Conservation (phyloP, 257 asterid genomes). For the Penstemon davidsonii region DNA sequence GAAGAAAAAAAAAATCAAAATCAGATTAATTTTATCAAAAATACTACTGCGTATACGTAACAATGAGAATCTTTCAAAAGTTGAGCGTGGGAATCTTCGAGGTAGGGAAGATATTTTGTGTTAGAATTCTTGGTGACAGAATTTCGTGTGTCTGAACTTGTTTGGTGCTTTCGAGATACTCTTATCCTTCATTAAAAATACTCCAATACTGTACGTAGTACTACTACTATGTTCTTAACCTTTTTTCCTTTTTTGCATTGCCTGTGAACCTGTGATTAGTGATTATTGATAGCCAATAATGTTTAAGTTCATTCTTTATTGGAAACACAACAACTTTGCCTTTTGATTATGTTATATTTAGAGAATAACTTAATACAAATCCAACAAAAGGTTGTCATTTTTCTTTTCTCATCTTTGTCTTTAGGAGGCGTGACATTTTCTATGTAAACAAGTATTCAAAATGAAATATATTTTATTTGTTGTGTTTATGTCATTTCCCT, state of each 20-base stretch:
- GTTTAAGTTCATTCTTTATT: background rate
- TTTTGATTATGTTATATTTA: slow-evolving; percentile 24
- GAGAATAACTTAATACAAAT: background rate
- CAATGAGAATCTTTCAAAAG: slow-evolving; percentile 24
- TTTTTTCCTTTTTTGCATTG: slow-evolving; percentile 6
- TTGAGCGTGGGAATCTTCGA: slow-evolving; percentile 40
- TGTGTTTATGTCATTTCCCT: too few relatives aligned
- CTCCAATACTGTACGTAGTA: background rate
- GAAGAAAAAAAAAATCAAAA: background rate
- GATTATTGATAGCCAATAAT: slow-evolving; percentile 25
- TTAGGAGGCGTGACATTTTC: background rate
- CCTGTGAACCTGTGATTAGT: slow-evolving; percentile 22
- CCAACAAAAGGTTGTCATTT: slow-evolving; percentile 5
- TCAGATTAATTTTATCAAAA: background rate
- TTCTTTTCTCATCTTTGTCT: background rate
- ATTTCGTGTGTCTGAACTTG: slow-evolving; percentile 31
- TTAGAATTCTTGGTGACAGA: slow-evolving; percentile 40
- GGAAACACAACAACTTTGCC: slow-evolving; percentile 5
- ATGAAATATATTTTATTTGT: too few relatives aligned
- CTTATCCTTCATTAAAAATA: background rate
- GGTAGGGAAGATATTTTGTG: slow-evolving; percentile 31
- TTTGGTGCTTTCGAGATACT: slow-evolving; percentile 45
- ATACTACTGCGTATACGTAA: background rate
- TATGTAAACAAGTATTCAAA: too few relatives aligned
- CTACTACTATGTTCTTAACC: background rate